Base-by-base conservation (phyloP, 371 early-diverging fungal species). In the Funneliformis caledonium region DNA sequence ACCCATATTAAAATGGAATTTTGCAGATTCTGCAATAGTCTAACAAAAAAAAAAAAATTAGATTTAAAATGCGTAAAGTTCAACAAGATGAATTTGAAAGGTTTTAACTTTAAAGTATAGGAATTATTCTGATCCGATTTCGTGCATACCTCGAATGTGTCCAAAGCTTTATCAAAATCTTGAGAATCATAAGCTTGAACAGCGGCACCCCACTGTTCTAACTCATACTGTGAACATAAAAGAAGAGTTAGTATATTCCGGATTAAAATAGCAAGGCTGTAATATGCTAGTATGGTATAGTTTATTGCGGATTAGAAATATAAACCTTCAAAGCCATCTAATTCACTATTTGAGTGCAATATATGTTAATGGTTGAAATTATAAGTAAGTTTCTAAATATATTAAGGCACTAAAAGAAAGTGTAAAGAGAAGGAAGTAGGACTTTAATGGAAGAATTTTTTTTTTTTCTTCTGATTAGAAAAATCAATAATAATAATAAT, bases 1-100 rank as follows among this genome's bases (percentile, higher is more conserved):
- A 10, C 95, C 98, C 84, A 97, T 94, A 85, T 98, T 98, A 85
- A 96, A 98, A 87, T 96, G 94, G 80, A 97, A 96, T 86, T 97
- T 97, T 56, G 97, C 93, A 42, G 92, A 92, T 83, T 96, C 96
- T 42, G 96, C 97, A 78, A 97, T 95, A 48, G 89, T 86, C 95
- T 96, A 88, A 50, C 70, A 3, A 62, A 37, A 6, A 31, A 56
- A 52, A 65, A 19, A 61, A 22, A 62, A 56, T 11, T 67, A 72
- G 37, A 37, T 2, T 37, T 37, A 43, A 61, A 7, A 37, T 6
- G 47, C 61, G 62, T 2, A 48, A 42, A 69, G 42, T 2, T 2
- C 37, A 3, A 37, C 37, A 37, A 37, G 37, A 3, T 37, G 37
- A 2, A 37, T 37, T 37, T 37, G 37, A 65, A 65, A 65, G 11